Evolutionary conservation across 2,329 filamentous ascomycete species (phyloP), one percentile per base, ranked within the genome.

Genomic region (Penicillium digitatum): DNA sequence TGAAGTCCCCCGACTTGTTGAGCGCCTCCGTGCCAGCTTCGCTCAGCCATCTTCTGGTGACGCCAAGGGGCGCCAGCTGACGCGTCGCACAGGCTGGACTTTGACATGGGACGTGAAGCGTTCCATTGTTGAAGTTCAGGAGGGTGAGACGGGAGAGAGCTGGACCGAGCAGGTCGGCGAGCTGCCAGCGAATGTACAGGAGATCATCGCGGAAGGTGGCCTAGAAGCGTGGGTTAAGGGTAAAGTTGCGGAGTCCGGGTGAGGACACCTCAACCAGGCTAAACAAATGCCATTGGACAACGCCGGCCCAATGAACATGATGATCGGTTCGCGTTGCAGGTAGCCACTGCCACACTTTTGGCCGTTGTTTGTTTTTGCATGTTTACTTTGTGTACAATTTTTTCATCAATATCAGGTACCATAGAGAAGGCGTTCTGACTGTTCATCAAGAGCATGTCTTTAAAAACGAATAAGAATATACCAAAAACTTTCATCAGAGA

Each of bases 161-260:
- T 96, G 90, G 90, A 87, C 79, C 48, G 83, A 94, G 69, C 89
- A 87, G 74, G 90, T 95, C 0, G 89, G 89, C 8, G 88, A 94
- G 77, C 70, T 95, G 59, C 88, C 90, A 14, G 84, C 88, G 0
- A 95, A 93, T 67, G 88, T 96, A 52, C 91, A 96, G 72, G 88
- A 89, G 67, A 91, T 93, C 54, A 89, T 93, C 65, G 87, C 88
- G 0, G 74, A 81, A 47, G 89, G 89, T 2, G 90, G 90, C 0
- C 69, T 95, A 57, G 89, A 92, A 78, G 87, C 85, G 60, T 95
- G 90, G 90, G 88, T 94, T 10, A 87, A 88, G 80, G 79, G 81
- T 54, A 52, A 48, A 22, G 55, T 48, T 54, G 35, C 29, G n/a
- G 18, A 57, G 55, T 46, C 50, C n/a, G 31, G 9, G 34, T 54